These are phyloP conservation scores for Picea glauca DNA, from an alignment of 75 land plant genomes.

Conservation along the genomic window DNA sequence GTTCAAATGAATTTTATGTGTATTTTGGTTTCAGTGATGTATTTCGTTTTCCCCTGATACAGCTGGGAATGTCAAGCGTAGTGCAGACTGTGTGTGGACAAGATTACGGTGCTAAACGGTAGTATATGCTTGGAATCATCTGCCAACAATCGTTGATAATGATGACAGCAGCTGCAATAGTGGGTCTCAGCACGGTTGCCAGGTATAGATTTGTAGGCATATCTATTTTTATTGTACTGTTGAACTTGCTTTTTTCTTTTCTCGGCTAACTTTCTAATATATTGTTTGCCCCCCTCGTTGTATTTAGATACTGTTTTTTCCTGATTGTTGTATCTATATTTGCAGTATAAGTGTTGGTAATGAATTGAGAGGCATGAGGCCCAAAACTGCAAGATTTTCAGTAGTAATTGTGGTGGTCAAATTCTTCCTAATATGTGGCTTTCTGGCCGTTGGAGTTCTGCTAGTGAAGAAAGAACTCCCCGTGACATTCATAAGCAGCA, in stretches of 20 bases:
- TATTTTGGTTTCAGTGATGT: no score
- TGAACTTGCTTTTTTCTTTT: no score
- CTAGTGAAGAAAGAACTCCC: conserved; percentile 24
- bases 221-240: no score
- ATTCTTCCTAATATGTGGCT: conserved; percentile 16
- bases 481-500: conserved; percentile 33
- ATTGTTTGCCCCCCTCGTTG: no score
- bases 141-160: conserved; percentile 32
- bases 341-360: conserved; percentile 65
- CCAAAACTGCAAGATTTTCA: conserved; percentile 44
- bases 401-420: conserved; percentile 33
- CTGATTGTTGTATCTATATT: no score
- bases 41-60: background rate
- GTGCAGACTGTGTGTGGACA: conserved; percentile 51
- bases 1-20: no score
- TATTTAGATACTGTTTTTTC: no score
- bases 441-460: conserved; percentile 18
- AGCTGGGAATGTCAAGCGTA: conserved; percentile 31
- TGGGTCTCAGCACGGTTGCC: conserved; percentile 29
- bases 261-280: no score
- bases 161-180: background rate
- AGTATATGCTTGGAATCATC: conserved; percentile 22
- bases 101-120: conserved; percentile 32
- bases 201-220: conserved; percentile 14
- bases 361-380: conserved; percentile 57